Evolutionary conservation across 257 asterid genomes (phyloP).

Genomic region (Striga asiatica): DNA sequence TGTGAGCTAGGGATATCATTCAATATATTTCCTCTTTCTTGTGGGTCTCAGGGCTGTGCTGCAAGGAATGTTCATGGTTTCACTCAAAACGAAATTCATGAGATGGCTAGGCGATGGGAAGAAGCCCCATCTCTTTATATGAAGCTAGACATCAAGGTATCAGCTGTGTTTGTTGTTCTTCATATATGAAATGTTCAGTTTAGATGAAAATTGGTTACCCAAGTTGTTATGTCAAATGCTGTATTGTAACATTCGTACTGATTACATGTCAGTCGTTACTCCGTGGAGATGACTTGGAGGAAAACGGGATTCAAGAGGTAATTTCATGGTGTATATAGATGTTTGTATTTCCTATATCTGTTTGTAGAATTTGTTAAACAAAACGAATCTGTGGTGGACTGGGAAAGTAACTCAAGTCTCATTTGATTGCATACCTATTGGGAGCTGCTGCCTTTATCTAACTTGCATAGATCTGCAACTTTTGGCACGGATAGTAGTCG

Average conservation of each 20-base stretch:
- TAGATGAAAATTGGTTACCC: constrained; percentile 6
- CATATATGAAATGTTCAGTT: constrained; percentile 3
- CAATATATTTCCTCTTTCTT: constrained; percentile 8
- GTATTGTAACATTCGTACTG: constrained; percentile 16
- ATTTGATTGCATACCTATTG: background rate
- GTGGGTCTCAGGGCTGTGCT: constrained; percentile 80
- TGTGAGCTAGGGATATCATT: background rate
- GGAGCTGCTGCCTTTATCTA: background rate
- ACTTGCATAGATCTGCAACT: background rate
- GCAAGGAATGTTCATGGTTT: constrained; percentile 96
- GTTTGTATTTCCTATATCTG: constrained; percentile 3
- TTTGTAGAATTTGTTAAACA: constrained; percentile 8
- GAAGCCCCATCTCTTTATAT: constrained; percentile 76
- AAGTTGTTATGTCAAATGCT: constrained; percentile 7
- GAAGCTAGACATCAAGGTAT: constrained; percentile 79
- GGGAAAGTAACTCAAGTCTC: background rate
- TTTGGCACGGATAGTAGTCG: background rate
- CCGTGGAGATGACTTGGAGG: constrained; percentile 78
- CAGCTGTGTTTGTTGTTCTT: constrained; percentile 8
- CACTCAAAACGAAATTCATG: constrained; percentile 48
- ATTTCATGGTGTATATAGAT: constrained; percentile 15
- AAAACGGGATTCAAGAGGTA: constrained; percentile 90
- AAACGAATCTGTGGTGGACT: constrained; percentile 3
- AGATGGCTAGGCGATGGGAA: constrained; percentile 91
- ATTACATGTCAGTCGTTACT: constrained; percentile 55